Conservation (phyloP, 148 eudicot species). For the Arbutus unedo region DNA sequence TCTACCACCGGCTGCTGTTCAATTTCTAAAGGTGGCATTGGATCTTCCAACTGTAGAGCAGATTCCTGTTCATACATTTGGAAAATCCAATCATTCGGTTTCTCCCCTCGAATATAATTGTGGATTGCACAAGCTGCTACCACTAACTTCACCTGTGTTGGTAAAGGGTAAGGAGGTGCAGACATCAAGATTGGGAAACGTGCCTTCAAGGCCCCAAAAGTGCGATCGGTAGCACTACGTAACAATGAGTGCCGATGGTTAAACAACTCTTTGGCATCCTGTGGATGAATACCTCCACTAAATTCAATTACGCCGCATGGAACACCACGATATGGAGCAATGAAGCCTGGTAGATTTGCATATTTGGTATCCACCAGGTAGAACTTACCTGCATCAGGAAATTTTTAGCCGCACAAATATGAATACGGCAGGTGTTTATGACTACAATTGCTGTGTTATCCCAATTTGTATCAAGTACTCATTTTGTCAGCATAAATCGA, state of each 20-base stretch:
- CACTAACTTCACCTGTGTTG: slow-evolving; percentile 37
- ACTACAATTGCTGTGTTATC: background rate
- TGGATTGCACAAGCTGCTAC: slow-evolving; percentile 41
- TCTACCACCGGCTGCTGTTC: slow-evolving; percentile 15
- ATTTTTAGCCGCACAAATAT: background rate
- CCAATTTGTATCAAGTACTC: background rate
- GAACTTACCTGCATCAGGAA: slow-evolving; percentile 32
- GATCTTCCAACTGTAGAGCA: slow-evolving; percentile 22
- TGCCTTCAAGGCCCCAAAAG: slow-evolving; percentile 33
- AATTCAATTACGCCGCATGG: slow-evolving; percentile 22
- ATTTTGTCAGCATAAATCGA: background rate
- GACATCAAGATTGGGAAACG: slow-evolving; percentile 39
- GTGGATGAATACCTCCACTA: slow-evolving; percentile 21
- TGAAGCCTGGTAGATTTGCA: slow-evolving; percentile 41
- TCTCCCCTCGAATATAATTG: slow-evolving; percentile 36
- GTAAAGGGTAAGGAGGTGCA: slow-evolving; percentile 35
- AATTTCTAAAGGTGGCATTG: slow-evolving; percentile 19
- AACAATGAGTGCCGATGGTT: slow-evolving; percentile 34
- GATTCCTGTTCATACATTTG: slow-evolving; percentile 27
- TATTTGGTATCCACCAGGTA: slow-evolving; percentile 38
- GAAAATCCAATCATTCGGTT: slow-evolving; percentile 30
- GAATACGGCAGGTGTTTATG: background rate
- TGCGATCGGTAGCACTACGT: slow-evolving; percentile 23
- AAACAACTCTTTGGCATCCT: slow-evolving; percentile 30
- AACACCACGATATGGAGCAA: slow-evolving; percentile 35